Percentiles rank a stretch among this genome's conserved stretches.
Evolutionary conservation across 371 early-diverging fungal species (phyloP).

Genomic region (Rhizopus delemar): DNA sequence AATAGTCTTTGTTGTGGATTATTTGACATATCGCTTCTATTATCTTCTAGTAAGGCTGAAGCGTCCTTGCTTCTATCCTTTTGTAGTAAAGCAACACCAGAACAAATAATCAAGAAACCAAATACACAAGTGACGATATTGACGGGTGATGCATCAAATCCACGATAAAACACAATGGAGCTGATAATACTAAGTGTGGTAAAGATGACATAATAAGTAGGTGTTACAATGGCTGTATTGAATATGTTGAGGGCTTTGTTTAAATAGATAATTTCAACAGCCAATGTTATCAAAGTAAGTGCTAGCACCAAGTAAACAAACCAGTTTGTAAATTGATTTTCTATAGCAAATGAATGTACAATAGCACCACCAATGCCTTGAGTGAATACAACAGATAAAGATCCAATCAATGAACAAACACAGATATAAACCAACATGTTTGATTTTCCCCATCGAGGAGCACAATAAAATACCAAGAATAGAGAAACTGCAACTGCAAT

Average conservation of each 20-base stretch:
- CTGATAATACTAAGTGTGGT: conserved; percentile 91
- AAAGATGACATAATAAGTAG: conserved; percentile 92
- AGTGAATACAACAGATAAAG: conserved; percentile 87
- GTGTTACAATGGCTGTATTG: conserved; percentile 88
- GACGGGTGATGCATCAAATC: conserved; percentile 77
- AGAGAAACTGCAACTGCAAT: conserved; percentile 60
- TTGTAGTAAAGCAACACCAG: conserved; percentile 48
- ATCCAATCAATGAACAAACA: conserved; percentile 88
- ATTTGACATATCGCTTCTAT: conserved; percentile 6
- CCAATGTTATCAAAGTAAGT: conserved; percentile 75
- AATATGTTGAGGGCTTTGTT: conserved; percentile 95
- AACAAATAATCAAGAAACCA: conserved; percentile 88
- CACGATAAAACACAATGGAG: conserved; percentile 85
- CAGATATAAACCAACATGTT: conserved; percentile 86
- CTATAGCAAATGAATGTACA: conserved; percentile 78
- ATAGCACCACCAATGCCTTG: conserved; percentile 92
- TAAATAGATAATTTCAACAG: conserved; percentile 92
- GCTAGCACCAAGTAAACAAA: conserved; percentile 83
- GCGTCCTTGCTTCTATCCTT: conserved; percentile 20
- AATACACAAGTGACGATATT: conserved; percentile 83
- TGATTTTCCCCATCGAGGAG: conserved; percentile 81
- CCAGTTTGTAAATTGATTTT: conserved; percentile 87
- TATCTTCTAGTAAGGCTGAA: conserved; percentile 25
- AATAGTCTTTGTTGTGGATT: conserved; percentile 13
- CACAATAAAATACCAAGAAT: conserved; percentile 75